A percentile compares a stretch with the other conserved stretches of the same genome.
These are phyloP conservation scores for Floccularia luteovirens DNA, from an alignment of 768 basidiomycete genomes.

Conservation along the genomic window DNA sequence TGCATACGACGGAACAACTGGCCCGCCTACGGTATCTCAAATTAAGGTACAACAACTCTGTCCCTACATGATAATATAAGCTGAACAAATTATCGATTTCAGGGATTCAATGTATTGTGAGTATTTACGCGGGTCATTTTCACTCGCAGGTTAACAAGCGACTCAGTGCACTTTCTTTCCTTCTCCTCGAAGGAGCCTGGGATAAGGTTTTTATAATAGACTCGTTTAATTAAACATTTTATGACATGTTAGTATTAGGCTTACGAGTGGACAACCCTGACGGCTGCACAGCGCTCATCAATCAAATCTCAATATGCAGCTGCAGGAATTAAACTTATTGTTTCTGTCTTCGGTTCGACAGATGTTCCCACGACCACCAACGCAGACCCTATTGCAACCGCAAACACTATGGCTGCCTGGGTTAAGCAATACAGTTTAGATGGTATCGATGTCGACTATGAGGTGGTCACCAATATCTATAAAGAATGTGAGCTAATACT, in stretches of 20 bases:
- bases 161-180: slow-evolving; percentile 42
- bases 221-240: background rate
- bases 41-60: slow-evolving; percentile 26
- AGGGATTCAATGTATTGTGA: slow-evolving; percentile 59
- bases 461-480: slow-evolving; percentile 20
- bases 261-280: slow-evolving; percentile 42
- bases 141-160: slow-evolving; percentile 1
- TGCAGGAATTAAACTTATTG: slow-evolving; percentile 53
- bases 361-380: slow-evolving; percentile 49
- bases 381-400: slow-evolving; percentile 54
- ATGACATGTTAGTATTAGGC: slow-evolving; percentile 21
- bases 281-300: slow-evolving; percentile 32
- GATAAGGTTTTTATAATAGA: slow-evolving; percentile 35
- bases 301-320: slow-evolving; percentile 44
- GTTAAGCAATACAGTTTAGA: slow-evolving; percentile 56
- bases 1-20: slow-evolving; percentile 33
- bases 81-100: background rate
- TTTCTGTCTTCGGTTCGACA: slow-evolving; percentile 55
- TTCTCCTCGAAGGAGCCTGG: slow-evolving; percentile 45
- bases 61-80: background rate
- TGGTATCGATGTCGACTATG: slow-evolving; percentile 73
- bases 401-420: slow-evolving; percentile 58
- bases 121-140: slow-evolving; percentile 7
- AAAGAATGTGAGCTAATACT: background rate
- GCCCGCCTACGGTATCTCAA: slow-evolving; percentile 37